phyloP scores from a whole-genome alignment of 352 stramenopile genomes.

The Pythium aquatile region DNA sequence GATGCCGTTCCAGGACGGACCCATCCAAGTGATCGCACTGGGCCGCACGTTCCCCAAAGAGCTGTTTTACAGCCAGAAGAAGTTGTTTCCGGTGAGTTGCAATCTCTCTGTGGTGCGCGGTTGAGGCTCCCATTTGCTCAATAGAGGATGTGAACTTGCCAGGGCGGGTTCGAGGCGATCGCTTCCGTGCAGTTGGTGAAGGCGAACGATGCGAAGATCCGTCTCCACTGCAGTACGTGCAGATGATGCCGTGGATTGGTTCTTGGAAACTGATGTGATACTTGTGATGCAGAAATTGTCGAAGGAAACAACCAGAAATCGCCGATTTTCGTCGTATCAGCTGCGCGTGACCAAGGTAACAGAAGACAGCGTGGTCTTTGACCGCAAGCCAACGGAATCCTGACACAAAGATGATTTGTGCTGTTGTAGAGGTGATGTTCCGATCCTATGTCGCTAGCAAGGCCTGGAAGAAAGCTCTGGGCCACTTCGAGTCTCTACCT shows the following conservation, averaged over 20 bases:
- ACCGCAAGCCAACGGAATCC: background rate
- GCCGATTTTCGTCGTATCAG: slow-evolving; percentile 73
- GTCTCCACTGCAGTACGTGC: slow-evolving; percentile 26
- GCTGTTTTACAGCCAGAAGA: slow-evolving; percentile 73
- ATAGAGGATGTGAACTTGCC: background rate
- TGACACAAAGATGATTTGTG: background rate
- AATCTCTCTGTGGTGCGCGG: background rate
- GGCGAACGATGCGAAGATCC: slow-evolving; percentile 14
- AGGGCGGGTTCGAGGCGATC: slow-evolving; percentile 24
- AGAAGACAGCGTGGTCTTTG: too few species aligned
- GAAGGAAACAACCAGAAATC: slow-evolving; percentile 78
- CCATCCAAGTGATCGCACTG: slow-evolving; percentile 53
- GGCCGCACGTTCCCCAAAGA: slow-evolving; percentile 55
- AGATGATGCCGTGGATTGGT: too few species aligned
- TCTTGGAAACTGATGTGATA: background rate
- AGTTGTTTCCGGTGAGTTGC: slow-evolving; percentile 62
- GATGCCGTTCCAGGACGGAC: slow-evolving; percentile 65
- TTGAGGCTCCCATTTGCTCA: background rate
- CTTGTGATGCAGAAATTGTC: slow-evolving; percentile 48
- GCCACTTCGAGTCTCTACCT: slow-evolving; percentile 65
- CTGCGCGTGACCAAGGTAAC: slow-evolving; percentile 54
- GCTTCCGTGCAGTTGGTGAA: slow-evolving; percentile 19
- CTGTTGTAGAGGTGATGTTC: slow-evolving; percentile 60
- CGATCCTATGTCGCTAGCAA: slow-evolving; percentile 74
- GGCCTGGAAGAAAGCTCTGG: slow-evolving; percentile 80